These are phyloP conservation scores for Scleroderma bovista DNA, from an alignment of 768 basidiomycete genomes.

Conservation along the genomic window DNA sequence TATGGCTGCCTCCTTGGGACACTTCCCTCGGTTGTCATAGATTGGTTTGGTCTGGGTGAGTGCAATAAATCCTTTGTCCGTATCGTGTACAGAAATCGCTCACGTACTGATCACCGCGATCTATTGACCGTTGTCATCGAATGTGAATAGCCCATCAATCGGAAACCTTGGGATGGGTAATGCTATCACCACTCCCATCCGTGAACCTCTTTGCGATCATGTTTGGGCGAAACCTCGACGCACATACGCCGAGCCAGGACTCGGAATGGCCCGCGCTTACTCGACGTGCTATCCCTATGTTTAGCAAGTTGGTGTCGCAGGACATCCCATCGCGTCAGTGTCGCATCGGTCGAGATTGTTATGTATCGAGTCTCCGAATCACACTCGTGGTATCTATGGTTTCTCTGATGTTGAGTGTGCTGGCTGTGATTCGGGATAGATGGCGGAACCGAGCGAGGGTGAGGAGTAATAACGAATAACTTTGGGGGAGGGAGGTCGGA, in stretches of 20 bases:
- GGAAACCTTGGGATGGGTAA: slow-evolving; percentile 82
- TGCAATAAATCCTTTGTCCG: slow-evolving; percentile 10
- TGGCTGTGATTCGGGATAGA: slow-evolving; percentile 33
- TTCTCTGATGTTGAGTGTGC: slow-evolving; percentile 32
- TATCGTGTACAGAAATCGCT: too few species aligned
- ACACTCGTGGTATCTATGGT: slow-evolving; percentile 30
- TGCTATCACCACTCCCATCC: slow-evolving; percentile 46
- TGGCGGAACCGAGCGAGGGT: neutral
- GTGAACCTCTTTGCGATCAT: slow-evolving; percentile 51
- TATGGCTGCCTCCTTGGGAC: slow-evolving; percentile 74
- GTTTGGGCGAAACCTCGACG: slow-evolving; percentile 78
- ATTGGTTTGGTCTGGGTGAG: slow-evolving; percentile 87
- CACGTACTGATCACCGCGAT: too few species aligned
- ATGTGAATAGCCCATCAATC: slow-evolving; percentile 54
- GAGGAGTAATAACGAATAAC: neutral
- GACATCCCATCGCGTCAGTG: slow-evolving; percentile 41
- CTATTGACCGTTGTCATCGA: too few species aligned
- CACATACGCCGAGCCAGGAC: slow-evolving; percentile 40
- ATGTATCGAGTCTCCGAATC: slow-evolving; percentile 51
- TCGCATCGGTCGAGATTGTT: slow-evolving; percentile 53
- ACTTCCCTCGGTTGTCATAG: slow-evolving; percentile 67
- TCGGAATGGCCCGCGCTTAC: neutral
- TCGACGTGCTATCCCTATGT: neutral
- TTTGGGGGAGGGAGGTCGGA: neutral
- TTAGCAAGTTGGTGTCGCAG: neutral